Percentiles rank a stretch among this genome's conserved stretches.
These are phyloP conservation scores for Heterotrichella gracilis DNA, from an alignment of 352 stramenopile genomes.

Conservation along the genomic window DNA sequence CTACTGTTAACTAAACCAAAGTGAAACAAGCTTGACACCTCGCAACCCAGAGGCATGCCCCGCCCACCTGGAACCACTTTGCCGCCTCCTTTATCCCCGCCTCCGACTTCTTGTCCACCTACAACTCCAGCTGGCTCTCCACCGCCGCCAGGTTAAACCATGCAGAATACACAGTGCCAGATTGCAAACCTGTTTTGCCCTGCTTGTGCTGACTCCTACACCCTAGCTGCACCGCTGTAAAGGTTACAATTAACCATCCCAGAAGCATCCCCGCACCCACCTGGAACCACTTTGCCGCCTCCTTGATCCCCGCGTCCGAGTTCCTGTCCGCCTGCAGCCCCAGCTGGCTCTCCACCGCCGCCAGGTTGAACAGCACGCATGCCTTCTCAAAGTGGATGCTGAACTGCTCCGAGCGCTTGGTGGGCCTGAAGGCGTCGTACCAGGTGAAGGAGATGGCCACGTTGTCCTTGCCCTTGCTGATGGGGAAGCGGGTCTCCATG, in stretches of 20 bases:
- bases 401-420: conserved; percentile 34
- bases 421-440: conserved; percentile 50
- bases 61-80: conserved; percentile 40
- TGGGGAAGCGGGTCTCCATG: conserved; percentile 26
- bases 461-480: conserved; percentile 21
- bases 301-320: conserved; percentile 36
- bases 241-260: too few species aligned
- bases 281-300: conserved; percentile 43
- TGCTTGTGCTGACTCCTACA: too few species aligned
- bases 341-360: conserved; percentile 36
- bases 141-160: conserved; percentile 45
- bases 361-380: conserved; percentile 46
- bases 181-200: too few species aligned
- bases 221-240: too few species aligned
- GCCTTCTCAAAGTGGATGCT: conserved; percentile 36
- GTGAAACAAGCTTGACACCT: too few species aligned
- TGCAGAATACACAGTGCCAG: too few species aligned
- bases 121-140: conserved; percentile 37
- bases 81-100: conserved; percentile 41
- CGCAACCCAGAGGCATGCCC: too few species aligned
- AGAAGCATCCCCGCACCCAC: conserved; percentile 33
- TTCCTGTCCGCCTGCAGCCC: conserved; percentile 37
- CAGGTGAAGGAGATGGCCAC: conserved; percentile 50
- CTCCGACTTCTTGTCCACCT: conserved; percentile 32
- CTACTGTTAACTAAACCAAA: too few species aligned